Percentiles rank a stretch among this genome's conserved stretches.
Conservation (phyloP, 306 rosid species). For the Amphicarpaea edgeworthii region DNA sequence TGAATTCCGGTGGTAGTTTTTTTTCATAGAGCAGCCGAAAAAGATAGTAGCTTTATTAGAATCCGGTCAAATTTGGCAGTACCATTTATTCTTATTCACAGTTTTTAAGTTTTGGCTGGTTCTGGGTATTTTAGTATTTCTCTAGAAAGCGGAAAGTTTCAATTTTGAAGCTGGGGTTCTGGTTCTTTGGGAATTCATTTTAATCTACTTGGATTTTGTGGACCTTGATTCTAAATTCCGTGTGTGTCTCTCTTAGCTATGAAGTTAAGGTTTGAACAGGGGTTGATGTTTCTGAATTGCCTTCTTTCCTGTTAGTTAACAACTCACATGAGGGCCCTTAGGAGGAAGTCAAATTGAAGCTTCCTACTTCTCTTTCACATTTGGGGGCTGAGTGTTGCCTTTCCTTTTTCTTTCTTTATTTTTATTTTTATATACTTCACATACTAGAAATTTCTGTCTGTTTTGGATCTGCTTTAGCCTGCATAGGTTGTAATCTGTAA, state of each 20-base stretch:
- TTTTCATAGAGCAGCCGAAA: conserved; percentile 39
- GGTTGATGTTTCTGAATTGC: conserved; percentile 35
- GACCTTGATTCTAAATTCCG: conserved; percentile 40
- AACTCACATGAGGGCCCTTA: neutral
- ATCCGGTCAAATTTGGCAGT: conserved; percentile 51
- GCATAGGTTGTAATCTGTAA: neutral
- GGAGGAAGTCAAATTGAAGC: conserved; percentile 43
- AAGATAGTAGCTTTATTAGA: conserved; percentile 61
- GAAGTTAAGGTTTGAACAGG: conserved; percentile 32
- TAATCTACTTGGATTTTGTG: conserved; percentile 3
- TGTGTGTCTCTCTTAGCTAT: conserved; percentile 14
- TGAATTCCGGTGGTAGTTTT: conserved; percentile 61
- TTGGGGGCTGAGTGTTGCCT: conserved; percentile 39
- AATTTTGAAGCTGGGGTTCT: conserved; percentile 39
- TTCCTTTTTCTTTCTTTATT: neutral
- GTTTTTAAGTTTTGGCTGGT: conserved; percentile 39
- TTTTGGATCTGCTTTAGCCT: conserved; percentile 40
- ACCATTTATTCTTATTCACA: conserved; percentile 25
- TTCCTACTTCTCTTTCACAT: conserved; percentile 45
- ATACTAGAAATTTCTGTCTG: neutral
- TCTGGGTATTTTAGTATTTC: conserved; percentile 33
- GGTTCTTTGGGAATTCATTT: conserved; percentile 41
- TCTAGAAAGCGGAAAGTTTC: conserved; percentile 10
- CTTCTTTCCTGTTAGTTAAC: conserved; percentile 12
- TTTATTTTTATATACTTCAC: neutral